Percentiles rank a stretch among this genome's conserved stretches.
Evolutionary conservation across 805 yeast genomes (phyloP).

Genomic region (Metschnikowia cerradonensis): DNA sequence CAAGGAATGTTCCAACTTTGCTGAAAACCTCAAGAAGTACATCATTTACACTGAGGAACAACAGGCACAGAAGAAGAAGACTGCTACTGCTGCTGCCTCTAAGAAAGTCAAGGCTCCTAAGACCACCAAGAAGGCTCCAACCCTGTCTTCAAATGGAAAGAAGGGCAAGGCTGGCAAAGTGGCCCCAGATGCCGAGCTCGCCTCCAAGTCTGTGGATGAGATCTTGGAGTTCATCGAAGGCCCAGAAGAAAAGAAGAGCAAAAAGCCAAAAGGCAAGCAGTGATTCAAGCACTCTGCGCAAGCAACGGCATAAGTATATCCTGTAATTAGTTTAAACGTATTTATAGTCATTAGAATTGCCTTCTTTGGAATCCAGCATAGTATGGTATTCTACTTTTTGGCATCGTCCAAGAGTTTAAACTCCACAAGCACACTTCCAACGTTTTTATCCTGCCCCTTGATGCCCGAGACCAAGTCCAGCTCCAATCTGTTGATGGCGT

Average conservation of each 20-base stretch:
- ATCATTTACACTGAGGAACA: slow-evolving; percentile 43
- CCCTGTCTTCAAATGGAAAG: slow-evolving; percentile 11
- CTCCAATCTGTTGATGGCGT: slow-evolving; percentile 10
- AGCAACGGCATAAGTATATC: background rate
- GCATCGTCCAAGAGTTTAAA: slow-evolving; percentile 3
- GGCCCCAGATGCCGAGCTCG: slow-evolving; percentile 49
- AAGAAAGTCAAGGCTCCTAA: slow-evolving; percentile 19
- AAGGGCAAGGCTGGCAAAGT: slow-evolving; percentile 12
- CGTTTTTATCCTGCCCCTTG: slow-evolving; percentile 11
- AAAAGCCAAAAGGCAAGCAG: slow-evolving; percentile 10
- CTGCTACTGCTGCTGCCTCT: slow-evolving; percentile 7
- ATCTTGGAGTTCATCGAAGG: slow-evolving; percentile 67
- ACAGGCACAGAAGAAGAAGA: slow-evolving; percentile 29
- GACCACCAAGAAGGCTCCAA: slow-evolving; percentile 13
- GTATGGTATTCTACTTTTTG: background rate
- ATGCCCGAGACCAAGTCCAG: slow-evolving; percentile 13
- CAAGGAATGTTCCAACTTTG: slow-evolving; percentile 64
- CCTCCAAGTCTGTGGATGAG: slow-evolving; percentile 66
- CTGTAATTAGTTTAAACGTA: slow-evolving; percentile 3
- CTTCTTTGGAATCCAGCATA: no score
- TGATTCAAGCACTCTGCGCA: background rate
- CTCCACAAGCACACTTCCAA: slow-evolving; percentile 18
- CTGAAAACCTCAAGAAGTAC: slow-evolving; percentile 49
- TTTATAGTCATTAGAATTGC: background rate
- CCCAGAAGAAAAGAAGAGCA: slow-evolving; percentile 10